phyloP scores from a whole-genome alignment of 2,329 filamentous ascomycete species.

The Pyrenophora graminea region DNA sequence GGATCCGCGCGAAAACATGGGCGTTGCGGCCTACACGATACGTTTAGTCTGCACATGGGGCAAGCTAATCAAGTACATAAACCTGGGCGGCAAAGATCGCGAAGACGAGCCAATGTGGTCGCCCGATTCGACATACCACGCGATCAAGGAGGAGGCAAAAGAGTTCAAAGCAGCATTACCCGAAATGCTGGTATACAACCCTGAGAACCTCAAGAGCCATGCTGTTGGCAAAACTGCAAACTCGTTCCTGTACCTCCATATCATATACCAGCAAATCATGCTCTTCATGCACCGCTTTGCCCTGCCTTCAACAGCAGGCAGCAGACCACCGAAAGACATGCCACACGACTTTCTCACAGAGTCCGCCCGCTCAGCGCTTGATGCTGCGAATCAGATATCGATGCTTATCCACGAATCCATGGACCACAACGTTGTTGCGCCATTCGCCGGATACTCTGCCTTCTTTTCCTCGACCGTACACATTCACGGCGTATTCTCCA shows the following conservation, averaged over 20 bases:
- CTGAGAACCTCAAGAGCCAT: slow-evolving; percentile 83
- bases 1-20: slow-evolving; percentile 83
- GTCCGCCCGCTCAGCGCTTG: slow-evolving; percentile 74
- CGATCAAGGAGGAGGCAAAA: slow-evolving; percentile 71
- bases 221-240: slow-evolving; percentile 83
- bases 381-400: slow-evolving; percentile 85
- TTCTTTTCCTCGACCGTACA: slow-evolving; percentile 95
- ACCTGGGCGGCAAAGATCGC: slow-evolving; percentile 81
- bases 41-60: slow-evolving; percentile 87
- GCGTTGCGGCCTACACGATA: slow-evolving; percentile 88
- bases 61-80: slow-evolving; percentile 84
- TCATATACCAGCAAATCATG: slow-evolving; percentile 85
- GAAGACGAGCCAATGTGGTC: slow-evolving; percentile 82
- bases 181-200: slow-evolving; percentile 70
- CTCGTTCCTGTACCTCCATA: slow-evolving; percentile 90
- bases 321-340: slow-evolving; percentile 68
- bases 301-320: slow-evolving; percentile 68
- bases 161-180: slow-evolving; percentile 73
- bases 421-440: slow-evolving; percentile 79
- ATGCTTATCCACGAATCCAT: slow-evolving; percentile 79
- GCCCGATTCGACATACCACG: slow-evolving; percentile 73
- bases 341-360: slow-evolving; percentile 78
- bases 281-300: slow-evolving; percentile 90
- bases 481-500: slow-evolving; percentile 87
- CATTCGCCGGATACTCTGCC: slow-evolving; percentile 92